Evolutionary conservation across 768 basidiomycete species (phyloP).

Genomic region (Strobilomyces dryophilus): DNA sequence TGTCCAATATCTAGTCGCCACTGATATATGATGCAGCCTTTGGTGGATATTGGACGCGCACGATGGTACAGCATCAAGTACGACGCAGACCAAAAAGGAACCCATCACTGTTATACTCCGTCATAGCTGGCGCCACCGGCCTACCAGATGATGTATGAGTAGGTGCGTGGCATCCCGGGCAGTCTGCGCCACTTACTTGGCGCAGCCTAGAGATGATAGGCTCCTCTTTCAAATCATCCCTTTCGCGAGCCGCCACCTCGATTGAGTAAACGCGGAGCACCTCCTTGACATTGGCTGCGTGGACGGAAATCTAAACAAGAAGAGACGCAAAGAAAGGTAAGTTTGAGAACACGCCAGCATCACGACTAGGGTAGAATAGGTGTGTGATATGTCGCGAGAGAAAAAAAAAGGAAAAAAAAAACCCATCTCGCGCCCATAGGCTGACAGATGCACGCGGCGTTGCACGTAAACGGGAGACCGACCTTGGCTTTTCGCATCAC

Average conservation of each 20-base stretch:
- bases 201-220: slow-evolving; percentile 78
- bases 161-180: not conserved
- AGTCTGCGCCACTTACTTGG: slow-evolving; percentile 52
- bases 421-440: slow-evolving; percentile 5
- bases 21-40: slow-evolving; percentile 20
- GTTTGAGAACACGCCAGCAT: slow-evolving; percentile 25
- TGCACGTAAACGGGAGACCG: slow-evolving; percentile 25
- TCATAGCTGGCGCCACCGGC: slow-evolving; percentile 90
- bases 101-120: slow-evolving; percentile 50
- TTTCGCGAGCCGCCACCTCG: slow-evolving; percentile 81
- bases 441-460: slow-evolving; percentile 15
- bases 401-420: slow-evolving; percentile 11
- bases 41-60: slow-evolving; percentile 12
- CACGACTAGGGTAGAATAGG: slow-evolving; percentile 21
- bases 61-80: slow-evolving; percentile 8
- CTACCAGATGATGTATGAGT: slow-evolving; percentile 35
- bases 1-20: slow-evolving; percentile 20
- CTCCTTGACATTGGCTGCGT: slow-evolving; percentile 81
- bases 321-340: slow-evolving; percentile 14
- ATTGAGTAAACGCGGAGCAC: slow-evolving; percentile 78
- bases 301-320: slow-evolving; percentile 77
- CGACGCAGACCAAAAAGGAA: slow-evolving; percentile 13
- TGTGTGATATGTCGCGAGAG: slow-evolving; percentile 21
- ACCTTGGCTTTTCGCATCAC: slow-evolving; percentile 93
- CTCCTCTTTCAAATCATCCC: slow-evolving; percentile 83